A percentile compares a stretch with the other conserved stretches of the same genome.
These are phyloP conservation scores for Paraconiothyrium brasiliense DNA, from an alignment of 2,329 filamentous ascomycete species.

Conservation along the genomic window DNA sequence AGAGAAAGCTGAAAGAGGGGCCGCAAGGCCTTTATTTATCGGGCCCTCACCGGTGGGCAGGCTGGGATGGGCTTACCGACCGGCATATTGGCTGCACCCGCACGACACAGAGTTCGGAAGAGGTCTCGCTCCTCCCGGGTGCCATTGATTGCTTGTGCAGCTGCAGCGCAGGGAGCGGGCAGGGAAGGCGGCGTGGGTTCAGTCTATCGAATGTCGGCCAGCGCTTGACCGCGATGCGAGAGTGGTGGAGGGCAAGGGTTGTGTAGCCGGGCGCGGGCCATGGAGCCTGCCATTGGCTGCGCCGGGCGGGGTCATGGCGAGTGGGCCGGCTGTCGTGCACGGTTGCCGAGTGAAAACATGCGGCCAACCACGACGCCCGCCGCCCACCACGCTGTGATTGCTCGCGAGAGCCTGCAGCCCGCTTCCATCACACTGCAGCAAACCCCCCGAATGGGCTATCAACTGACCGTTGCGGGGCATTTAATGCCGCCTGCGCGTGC, in stretches of 20 bases:
- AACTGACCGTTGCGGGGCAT: conserved; percentile 15
- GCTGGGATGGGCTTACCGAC: conserved; percentile 32
- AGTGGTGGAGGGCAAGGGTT: conserved; percentile 43
- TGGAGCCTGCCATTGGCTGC: conserved; percentile 29
- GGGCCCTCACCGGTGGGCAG: conserved; percentile 30
- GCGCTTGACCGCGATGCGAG: conserved; percentile 44
- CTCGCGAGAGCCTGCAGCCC: conserved; percentile 34
- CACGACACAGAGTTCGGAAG: conserved; percentile 34
- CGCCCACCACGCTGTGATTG: conserved; percentile 39
- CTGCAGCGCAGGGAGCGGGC: conserved; percentile 42
- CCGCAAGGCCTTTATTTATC: conserved; percentile 46
- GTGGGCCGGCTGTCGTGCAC: conserved; percentile 34
- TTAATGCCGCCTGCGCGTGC: conserved; percentile 24
- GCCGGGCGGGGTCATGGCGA: conserved; percentile 33
- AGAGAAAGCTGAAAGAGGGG: conserved; percentile 49
- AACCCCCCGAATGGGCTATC: conserved; percentile 17
- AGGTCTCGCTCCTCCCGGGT: conserved; percentile 36
- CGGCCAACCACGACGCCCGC: conserved; percentile 32
- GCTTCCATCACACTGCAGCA: conserved; percentile 46
- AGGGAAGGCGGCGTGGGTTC: conserved; percentile 37
- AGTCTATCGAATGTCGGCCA: conserved; percentile 48
- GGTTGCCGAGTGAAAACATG: conserved; percentile 38
- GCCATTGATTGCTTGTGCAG: conserved; percentile 48
- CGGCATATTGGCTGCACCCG: conserved; percentile 34
- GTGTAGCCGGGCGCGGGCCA: conserved; percentile 35